Percentiles rank a stretch among this genome's conserved stretches.
Conservation (phyloP, 495 filamentous ascomycete genomes). For the Rusavskia elegans region DNA sequence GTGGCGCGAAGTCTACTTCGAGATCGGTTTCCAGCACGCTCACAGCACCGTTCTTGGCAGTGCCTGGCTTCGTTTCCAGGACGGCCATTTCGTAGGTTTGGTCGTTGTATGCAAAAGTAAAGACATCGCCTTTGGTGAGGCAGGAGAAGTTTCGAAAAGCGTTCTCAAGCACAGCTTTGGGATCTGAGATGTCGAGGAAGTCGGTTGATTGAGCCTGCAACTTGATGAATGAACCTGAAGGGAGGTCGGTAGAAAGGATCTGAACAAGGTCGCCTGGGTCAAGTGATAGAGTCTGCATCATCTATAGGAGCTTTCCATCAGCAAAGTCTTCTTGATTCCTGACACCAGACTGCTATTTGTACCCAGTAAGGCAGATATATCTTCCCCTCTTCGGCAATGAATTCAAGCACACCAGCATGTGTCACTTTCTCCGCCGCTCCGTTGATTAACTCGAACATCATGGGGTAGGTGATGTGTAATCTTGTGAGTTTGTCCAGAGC, state of each 20-base stretch:
- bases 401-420: constrained; percentile 91
- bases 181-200: constrained; percentile 92
- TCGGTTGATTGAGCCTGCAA: constrained; percentile 80
- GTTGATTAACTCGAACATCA: constrained; percentile 90
- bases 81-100: constrained; percentile 83
- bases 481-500: constrained; percentile 89
- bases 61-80: constrained; percentile 70
- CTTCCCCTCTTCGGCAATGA: constrained; percentile 92
- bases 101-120: constrained; percentile 92
- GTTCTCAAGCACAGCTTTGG: constrained; percentile 94
- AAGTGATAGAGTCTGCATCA: constrained; percentile 82
- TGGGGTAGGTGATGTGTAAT: constrained; percentile 94
- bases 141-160: constrained; percentile 91
- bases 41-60: constrained; percentile 58
- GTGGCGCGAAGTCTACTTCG: constrained; percentile 85
- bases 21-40: constrained; percentile 91
- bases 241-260: constrained; percentile 83
- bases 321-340: neutral
- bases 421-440: constrained; percentile 61
- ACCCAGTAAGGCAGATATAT: constrained; percentile 95
- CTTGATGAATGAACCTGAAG: constrained; percentile 80
- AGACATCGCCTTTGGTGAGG: constrained; percentile 78
- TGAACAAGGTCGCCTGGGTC: constrained; percentile 90
- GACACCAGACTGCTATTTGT: constrained; percentile 14
- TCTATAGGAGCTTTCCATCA: constrained; percentile 27